These are phyloP conservation scores for Helenozyma rhizophorensis DNA, from an alignment of 805 yeast species.

Conservation along the genomic window DNA sequence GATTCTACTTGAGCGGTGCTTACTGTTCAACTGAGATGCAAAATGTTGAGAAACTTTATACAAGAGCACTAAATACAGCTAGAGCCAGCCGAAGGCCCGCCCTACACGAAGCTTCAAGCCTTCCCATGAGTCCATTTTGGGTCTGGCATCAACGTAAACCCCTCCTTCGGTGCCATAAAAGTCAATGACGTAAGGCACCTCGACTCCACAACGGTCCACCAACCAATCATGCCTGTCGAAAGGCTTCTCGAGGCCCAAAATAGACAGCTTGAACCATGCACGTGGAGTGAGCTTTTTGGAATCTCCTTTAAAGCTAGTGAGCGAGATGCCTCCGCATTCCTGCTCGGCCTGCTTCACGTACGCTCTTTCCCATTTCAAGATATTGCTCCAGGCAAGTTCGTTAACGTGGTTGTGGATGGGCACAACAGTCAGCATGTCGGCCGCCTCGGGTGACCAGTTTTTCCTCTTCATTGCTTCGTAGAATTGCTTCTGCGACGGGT, in stretches of 20 bases:
- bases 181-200: conserved; percentile 88
- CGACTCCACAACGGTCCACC: conserved; percentile 76
- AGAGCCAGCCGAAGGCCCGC: conserved; percentile 50
- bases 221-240: conserved; percentile 97
- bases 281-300: conserved; percentile 81
- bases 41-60: not conserved
- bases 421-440: conserved; percentile 85
- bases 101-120: conserved; percentile 69
- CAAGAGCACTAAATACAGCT: conserved; percentile 1
- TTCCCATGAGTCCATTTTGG: conserved; percentile 77
- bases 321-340: conserved; percentile 76
- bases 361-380: conserved; percentile 72
- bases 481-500: conserved; percentile 94
- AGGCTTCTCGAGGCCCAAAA: conserved; percentile 71
- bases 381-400: conserved; percentile 87
- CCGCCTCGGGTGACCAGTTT: conserved; percentile 75
- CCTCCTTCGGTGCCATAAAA: conserved; percentile 59
- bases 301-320: conserved; percentile 87
- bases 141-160: conserved; percentile 86
- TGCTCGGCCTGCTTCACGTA: conserved; percentile 43
- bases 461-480: conserved; percentile 92
- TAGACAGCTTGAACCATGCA: conserved; percentile 62
- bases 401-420: conserved; percentile 94
- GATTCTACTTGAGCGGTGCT: conserved; percentile 1
- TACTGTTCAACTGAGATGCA: not conserved